Conservation (phyloP, 2,329 filamentous ascomycete species). For the Pezicula carpinea region DNA sequence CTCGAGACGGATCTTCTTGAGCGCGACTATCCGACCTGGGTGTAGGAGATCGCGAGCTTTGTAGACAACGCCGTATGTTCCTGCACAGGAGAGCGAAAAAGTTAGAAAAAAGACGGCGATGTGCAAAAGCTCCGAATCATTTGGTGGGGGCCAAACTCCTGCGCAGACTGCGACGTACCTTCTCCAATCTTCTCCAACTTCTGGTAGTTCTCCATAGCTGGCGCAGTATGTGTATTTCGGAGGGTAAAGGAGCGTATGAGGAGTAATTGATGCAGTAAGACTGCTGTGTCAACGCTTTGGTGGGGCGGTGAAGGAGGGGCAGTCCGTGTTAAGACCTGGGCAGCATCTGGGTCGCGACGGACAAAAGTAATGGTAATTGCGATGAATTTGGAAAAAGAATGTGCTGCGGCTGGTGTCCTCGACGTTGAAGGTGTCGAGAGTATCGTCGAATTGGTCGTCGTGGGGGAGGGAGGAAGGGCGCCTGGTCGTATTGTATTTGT, state of each 20-base stretch:
- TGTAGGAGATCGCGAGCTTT: constrained; percentile 84
- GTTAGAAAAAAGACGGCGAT: constrained; percentile 12
- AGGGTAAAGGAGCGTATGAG: constrained; percentile 23
- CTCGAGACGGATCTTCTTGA: constrained; percentile 94
- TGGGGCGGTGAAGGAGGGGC: constrained; percentile 29
- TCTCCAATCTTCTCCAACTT: constrained; percentile 96
- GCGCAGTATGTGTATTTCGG: constrained; percentile 16
- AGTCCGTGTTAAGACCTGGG: constrained; percentile 16
- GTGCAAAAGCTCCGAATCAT: not conserved
- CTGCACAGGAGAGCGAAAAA: constrained; percentile 38
- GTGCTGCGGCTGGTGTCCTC: constrained; percentile 1
- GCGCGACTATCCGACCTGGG: constrained; percentile 77
- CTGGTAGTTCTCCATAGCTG: constrained; percentile 97
- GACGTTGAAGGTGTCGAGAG: constrained; percentile 5
- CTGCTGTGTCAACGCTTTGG: constrained; percentile 19
- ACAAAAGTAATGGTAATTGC: constrained; percentile 1
- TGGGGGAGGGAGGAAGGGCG: constrained; percentile 8
- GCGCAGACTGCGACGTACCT: constrained; percentile 52
- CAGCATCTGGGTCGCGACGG: constrained; percentile 15
- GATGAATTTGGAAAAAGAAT: not conserved
- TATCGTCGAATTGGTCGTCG: constrained; percentile 11
- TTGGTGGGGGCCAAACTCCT: not conserved
- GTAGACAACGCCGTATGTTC: constrained; percentile 93
- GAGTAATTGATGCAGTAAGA: constrained; percentile 24
- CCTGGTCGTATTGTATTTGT: constrained; percentile 8